Evolutionary conservation across 2,329 filamentous ascomycete species (phyloP), one percentile per base, ranked within the genome.

Genomic region (Beauveria varroae): DNA sequence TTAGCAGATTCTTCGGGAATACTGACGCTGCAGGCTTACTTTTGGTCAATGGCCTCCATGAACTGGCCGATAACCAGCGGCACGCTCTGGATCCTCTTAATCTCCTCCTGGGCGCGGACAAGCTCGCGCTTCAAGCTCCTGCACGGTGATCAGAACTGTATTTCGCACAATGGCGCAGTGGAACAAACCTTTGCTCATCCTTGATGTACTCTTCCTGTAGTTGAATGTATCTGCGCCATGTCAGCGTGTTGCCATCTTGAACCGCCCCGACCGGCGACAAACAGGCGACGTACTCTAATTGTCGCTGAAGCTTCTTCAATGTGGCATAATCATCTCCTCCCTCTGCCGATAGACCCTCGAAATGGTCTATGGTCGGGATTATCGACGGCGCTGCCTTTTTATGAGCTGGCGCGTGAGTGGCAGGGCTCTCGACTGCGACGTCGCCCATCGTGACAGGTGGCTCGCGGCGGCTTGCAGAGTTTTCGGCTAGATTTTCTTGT

Each of bases 191-290:
- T 80, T 99, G 95, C 82, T 99, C 95, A 86, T 99, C 95, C 81
- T 99, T 99, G 86, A 99, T 99, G 78, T 99, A 99, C 75, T 99
- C 95, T 78, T 99, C 95, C 79, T 99, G 95, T 69, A 99, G 84
- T 77, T 97, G 91, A 74, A 98, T 96, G 76, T 96, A 91, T 75
- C 88, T 91, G 68, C 66, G 61, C 10, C 51, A 34, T 40, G 61
- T 65, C 65, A 76, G 72, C 56, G 60, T 24, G 18, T 54, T 52
- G 64, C 63, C 60, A 22, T 40, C 43, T 8, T 26, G 5, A 24
- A 46, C 56, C 44, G 43, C 28, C 26, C 10, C 22, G 9, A 34
- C 5, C 40, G 20, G 57, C 30, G 60, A 26, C 41, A 44, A 20
- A 14, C 41, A 46, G 47, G 53, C 63, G 22, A 43, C 86, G 69